Conservation (phyloP, 169 alveolate genomes). For the Plasmodium cynomolgi region DNA sequence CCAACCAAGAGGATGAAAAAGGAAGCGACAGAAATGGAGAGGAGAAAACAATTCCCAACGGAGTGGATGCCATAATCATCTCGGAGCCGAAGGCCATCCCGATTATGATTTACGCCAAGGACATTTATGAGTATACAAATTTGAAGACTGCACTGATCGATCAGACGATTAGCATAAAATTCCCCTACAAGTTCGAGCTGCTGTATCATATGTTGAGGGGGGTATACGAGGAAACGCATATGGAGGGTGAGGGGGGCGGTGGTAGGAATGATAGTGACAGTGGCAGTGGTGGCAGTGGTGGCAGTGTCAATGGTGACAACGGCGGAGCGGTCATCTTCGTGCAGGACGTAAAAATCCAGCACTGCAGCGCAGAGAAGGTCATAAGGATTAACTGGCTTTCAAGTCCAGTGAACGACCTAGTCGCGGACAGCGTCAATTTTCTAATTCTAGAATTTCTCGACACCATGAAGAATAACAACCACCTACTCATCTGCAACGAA, state of each 20-base stretch:
- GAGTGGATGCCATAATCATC: conserved; percentile 75
- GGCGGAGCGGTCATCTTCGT: conserved; percentile 15
- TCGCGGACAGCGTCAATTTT: conserved; percentile 85
- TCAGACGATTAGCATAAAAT: conserved; percentile 78
- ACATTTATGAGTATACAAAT: conserved; percentile 76
- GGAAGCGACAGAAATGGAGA: neutral
- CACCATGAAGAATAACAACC: conserved; percentile 13
- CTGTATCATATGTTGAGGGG: conserved; percentile 66
- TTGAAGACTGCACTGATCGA: conserved; percentile 77
- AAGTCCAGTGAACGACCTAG: conserved; percentile 83
- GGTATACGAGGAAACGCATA: conserved; percentile 78
- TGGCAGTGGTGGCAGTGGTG: conserved; percentile 17
- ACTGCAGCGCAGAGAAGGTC: conserved; percentile 26
- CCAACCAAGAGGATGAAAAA: neutral
- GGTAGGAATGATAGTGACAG: conserved; percentile 13
- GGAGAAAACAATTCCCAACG: conserved; percentile 7
- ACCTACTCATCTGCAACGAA: neutral
- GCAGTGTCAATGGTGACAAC: conserved; percentile 28
- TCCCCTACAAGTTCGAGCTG: conserved; percentile 73
- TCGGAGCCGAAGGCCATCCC: conserved; percentile 64
- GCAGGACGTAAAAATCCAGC: conserved; percentile 32
- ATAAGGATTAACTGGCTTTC: conserved; percentile 73
- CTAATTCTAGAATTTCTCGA: conserved; percentile 77
- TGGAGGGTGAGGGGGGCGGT: conserved; percentile 10
- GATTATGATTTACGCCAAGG: conserved; percentile 77